Conservation (phyloP, 768 basidiomycete genomes). For the Pisolithus albus region DNA sequence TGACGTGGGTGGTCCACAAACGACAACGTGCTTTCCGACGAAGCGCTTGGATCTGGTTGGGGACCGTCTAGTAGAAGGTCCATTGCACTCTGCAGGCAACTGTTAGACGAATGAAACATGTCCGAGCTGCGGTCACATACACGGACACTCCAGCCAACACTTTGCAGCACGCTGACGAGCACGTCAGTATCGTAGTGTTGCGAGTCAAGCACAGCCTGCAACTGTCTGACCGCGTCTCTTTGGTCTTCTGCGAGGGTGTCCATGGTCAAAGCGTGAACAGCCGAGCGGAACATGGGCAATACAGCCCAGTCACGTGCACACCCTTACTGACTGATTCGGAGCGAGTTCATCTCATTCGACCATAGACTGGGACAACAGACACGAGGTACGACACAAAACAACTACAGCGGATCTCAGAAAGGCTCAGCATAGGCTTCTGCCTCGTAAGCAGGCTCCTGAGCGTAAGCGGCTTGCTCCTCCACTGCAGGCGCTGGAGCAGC, state of each 20-base stretch:
- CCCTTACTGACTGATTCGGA: too few relatives aligned
- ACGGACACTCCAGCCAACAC: constrained; percentile 68
- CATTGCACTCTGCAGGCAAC: neutral
- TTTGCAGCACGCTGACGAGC: constrained; percentile 51
- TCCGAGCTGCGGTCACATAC: constrained; percentile 28
- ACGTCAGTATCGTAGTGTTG: constrained; percentile 54
- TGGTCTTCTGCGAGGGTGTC: constrained; percentile 8
- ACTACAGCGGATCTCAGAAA: constrained; percentile 42
- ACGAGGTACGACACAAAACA: neutral
- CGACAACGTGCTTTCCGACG: neutral
- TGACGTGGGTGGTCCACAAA: neutral
- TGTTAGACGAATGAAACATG: too few relatives aligned
- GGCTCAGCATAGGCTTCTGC: constrained; percentile 42
- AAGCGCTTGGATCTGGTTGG: neutral
- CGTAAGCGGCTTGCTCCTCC: constrained; percentile 41
- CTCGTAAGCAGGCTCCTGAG: constrained; percentile 30
- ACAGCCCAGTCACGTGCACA: too few relatives aligned
- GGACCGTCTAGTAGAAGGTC: neutral
- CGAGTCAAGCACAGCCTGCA: constrained; percentile 11
- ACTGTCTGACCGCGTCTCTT: constrained; percentile 9
- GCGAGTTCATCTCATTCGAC: neutral
- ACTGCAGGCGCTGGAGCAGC: constrained; percentile 43
- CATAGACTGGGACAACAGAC: neutral
- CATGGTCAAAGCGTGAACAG: constrained; percentile 1
- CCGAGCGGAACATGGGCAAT: neutral